Evolutionary conservation across 2,329 filamentous ascomycete species (phyloP).

Genomic region (Alternaria burnsii): DNA sequence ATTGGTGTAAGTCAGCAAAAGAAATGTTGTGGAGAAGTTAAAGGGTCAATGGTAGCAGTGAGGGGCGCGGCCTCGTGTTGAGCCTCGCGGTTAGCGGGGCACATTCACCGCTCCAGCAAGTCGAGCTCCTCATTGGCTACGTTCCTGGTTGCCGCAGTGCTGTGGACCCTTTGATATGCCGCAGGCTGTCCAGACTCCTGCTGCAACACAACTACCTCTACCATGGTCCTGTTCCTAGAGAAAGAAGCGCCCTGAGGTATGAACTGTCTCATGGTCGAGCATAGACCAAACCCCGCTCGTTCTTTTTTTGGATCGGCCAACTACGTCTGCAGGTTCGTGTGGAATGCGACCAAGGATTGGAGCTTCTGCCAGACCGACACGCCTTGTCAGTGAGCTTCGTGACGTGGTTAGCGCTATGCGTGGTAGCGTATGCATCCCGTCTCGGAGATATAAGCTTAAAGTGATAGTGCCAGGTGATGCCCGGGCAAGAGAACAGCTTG

Average conservation of each 20-base stretch:
- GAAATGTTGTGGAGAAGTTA: slow-evolving; percentile 18
- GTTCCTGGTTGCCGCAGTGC: slow-evolving; percentile 29
- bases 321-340: not conserved
- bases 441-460: slow-evolving; percentile 9
- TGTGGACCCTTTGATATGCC: slow-evolving; percentile 14
- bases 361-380: slow-evolving; percentile 5
- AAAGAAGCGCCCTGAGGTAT: not conserved
- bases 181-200: slow-evolving; percentile 16
- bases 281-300: slow-evolving; percentile 17
- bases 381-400: not conserved
- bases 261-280: slow-evolving; percentile 13
- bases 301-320: slow-evolving; percentile 6
- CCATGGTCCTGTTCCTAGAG: not conserved
- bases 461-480: slow-evolving; percentile 3
- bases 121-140: slow-evolving; percentile 19
- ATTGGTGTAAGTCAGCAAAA: slow-evolving; percentile 12
- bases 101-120: slow-evolving; percentile 34
- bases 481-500: not conserved
- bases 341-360: not conserved
- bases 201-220: slow-evolving; percentile 8
- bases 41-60: slow-evolving; percentile 19
- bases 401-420: slow-evolving; percentile 20
- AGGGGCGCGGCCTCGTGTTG: slow-evolving; percentile 26
- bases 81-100: slow-evolving; percentile 35
- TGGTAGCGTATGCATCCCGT: slow-evolving; percentile 2